phyloP scores from a whole-genome alignment of 2,329 filamentous ascomycete species.

The Clonostachys chloroleuca region DNA sequence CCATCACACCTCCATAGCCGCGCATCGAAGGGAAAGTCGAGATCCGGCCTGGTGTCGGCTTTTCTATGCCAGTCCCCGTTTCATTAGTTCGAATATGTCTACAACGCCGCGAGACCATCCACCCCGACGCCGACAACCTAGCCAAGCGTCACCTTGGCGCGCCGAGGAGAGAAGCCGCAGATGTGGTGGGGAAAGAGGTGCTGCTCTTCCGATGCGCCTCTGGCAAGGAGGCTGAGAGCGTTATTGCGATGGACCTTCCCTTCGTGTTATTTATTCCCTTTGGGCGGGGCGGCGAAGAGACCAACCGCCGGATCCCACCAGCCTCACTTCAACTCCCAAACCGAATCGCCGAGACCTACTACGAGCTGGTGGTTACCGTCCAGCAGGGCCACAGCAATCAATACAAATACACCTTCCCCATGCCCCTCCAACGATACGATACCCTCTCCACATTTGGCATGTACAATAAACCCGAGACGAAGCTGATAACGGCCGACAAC shows the following conservation, averaged over 20 bases:
- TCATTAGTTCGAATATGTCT: constrained; percentile 93
- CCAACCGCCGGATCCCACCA: constrained; percentile 83
- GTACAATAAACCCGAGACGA: constrained; percentile 94
- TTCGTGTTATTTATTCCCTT: constrained; percentile 98
- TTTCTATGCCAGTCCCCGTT: constrained; percentile 83
- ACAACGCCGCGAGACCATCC: constrained; percentile 91
- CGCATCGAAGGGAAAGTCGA: constrained; percentile 98
- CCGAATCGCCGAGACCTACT: constrained; percentile 93
- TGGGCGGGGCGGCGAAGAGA: constrained; percentile 84
- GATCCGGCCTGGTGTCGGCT: constrained; percentile 80
- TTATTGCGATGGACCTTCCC: constrained; percentile 93
- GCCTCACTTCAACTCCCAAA: constrained; percentile 87
- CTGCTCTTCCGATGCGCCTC: constrained; percentile 82
- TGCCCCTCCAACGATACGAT: constrained; percentile 90
- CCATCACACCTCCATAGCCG: constrained; percentile 51
- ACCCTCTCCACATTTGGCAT: constrained; percentile 98
- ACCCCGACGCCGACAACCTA: constrained; percentile 90
- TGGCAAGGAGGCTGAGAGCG: constrained; percentile 80
- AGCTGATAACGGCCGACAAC: constrained; percentile 82
- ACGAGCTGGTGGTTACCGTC: constrained; percentile 93
- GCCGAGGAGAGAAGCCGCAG: constrained; percentile 83
- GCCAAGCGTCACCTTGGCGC: constrained; percentile 89
- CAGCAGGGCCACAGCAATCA: constrained; percentile 86
- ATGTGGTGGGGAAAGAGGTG: constrained; percentile 94
- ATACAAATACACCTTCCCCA: constrained; percentile 86